A percentile compares a stretch with the other conserved stretches of the same genome.
phyloP scores from a whole-genome alignment of 805 yeast genomes.

The Candida germanica region DNA sequence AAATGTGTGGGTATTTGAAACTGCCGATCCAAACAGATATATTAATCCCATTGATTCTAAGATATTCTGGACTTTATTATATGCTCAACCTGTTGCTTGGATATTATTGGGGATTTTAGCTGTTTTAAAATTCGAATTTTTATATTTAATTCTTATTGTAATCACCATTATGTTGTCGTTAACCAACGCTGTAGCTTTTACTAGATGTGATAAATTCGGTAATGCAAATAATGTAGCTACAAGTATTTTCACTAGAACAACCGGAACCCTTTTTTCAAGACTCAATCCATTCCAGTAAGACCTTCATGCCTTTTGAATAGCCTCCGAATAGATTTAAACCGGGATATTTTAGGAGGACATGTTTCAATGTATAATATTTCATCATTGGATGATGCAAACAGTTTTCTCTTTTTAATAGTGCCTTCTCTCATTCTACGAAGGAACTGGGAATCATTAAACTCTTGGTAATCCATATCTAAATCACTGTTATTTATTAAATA shows the following conservation, averaged over 20 bases:
- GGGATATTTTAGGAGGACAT: neutral
- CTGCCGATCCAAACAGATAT: conserved; percentile 66
- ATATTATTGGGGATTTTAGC: conserved; percentile 70
- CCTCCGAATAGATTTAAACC: neutral
- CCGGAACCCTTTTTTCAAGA: conserved; percentile 45
- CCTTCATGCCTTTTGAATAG: too few species aligned
- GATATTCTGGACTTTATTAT: conserved; percentile 80
- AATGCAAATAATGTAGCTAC: conserved; percentile 70
- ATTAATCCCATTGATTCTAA: conserved; percentile 91
- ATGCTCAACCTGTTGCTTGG: conserved; percentile 78
- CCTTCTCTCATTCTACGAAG: neutral
- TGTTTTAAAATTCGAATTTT: conserved; percentile 68
- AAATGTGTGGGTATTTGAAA: conserved; percentile 83
- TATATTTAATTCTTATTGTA: conserved; percentile 57
- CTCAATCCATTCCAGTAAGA: conserved; percentile 39
- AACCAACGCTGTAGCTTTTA: conserved; percentile 86
- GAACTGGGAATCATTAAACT: too few species aligned
- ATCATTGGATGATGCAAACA: conserved; percentile 1
- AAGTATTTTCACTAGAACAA: conserved; percentile 52
- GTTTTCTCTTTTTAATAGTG: neutral
- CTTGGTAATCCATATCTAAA: too few species aligned
- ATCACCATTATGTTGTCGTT: conserved; percentile 71
- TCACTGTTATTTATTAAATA: too few species aligned
- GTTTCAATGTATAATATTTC: conserved; percentile 10
- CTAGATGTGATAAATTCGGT: conserved; percentile 89